Conservation (phyloP, 2,329 filamentous ascomycete species). For the Talaromyces sp. region DNA sequence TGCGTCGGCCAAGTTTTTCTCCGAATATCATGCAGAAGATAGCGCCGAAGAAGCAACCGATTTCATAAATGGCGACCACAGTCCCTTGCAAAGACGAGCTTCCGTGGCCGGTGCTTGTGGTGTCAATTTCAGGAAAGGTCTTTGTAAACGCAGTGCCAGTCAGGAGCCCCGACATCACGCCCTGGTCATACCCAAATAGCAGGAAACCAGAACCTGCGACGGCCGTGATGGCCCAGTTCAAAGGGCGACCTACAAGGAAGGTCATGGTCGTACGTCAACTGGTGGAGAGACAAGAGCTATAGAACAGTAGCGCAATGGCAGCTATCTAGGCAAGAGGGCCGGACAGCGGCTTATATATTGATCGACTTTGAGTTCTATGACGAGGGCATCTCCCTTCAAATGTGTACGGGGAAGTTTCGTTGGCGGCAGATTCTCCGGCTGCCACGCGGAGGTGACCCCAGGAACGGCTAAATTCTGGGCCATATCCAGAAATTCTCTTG, state of each 20-base stretch:
- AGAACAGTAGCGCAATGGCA: background rate
- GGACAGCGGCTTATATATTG: background rate
- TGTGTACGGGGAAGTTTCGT: background rate
- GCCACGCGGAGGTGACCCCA: background rate
- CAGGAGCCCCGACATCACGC: background rate
- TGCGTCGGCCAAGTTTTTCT: background rate
- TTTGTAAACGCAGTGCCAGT: background rate
- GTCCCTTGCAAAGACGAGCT: background rate
- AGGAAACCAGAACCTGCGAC: background rate
- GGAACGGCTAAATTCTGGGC: background rate
- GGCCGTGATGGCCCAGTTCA: constrained; percentile 2
- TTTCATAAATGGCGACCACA: constrained; percentile 1
- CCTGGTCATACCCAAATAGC: background rate
- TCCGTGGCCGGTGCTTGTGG: background rate
- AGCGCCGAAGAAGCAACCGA: background rate
- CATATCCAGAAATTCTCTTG: background rate
- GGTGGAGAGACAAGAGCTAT: background rate
- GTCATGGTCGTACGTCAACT: background rate
- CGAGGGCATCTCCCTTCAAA: background rate
- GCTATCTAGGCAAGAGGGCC: background rate
- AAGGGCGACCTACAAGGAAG: background rate
- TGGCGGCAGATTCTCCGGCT: background rate
- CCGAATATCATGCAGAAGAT: background rate
- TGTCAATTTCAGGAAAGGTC: background rate
- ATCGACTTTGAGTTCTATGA: background rate